Conservation (phyloP, 1,284 basidiomycete species). For the Psilocybe mexicana region DNA sequence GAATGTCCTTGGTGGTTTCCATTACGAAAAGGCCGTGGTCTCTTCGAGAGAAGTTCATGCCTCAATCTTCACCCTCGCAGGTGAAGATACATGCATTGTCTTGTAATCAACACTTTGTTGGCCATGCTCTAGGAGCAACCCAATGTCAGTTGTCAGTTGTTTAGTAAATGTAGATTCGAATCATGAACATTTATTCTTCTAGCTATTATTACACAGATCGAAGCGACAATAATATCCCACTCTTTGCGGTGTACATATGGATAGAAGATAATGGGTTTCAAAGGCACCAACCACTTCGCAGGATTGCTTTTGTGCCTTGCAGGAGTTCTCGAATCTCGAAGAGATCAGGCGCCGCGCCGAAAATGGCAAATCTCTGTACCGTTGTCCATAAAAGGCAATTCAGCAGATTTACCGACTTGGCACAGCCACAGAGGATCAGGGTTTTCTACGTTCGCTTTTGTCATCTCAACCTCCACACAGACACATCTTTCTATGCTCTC, state of each 20-base stretch:
- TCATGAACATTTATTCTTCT: neutral
- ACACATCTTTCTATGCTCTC: constrained; percentile 9
- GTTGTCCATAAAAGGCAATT: constrained; percentile 6
- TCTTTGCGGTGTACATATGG: neutral
- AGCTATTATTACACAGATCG: neutral
- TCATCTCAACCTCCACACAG: constrained; percentile 1
- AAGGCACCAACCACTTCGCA: neutral
- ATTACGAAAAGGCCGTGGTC: too few relatives aligned
- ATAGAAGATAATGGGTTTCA: neutral
- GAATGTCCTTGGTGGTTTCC: too few relatives aligned
- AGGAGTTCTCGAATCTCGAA: neutral
- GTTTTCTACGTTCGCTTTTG: constrained; percentile 6
- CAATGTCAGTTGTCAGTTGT: constrained; percentile 2
- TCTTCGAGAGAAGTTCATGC: too few relatives aligned
- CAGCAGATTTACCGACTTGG: constrained; percentile 4
- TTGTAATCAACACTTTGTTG: too few relatives aligned
- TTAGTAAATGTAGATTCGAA: neutral
- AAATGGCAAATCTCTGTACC: neutral
- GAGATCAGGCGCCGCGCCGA: neutral
- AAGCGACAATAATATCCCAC: neutral
- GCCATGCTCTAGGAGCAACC: neutral
- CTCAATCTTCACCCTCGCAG: too few relatives aligned
- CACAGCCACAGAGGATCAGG: neutral
- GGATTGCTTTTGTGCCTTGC: neutral
- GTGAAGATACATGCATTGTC: too few relatives aligned